phyloP scores from a whole-genome alignment of 495 filamentous ascomycete genomes.

The Hypoxylon intermedium region DNA sequence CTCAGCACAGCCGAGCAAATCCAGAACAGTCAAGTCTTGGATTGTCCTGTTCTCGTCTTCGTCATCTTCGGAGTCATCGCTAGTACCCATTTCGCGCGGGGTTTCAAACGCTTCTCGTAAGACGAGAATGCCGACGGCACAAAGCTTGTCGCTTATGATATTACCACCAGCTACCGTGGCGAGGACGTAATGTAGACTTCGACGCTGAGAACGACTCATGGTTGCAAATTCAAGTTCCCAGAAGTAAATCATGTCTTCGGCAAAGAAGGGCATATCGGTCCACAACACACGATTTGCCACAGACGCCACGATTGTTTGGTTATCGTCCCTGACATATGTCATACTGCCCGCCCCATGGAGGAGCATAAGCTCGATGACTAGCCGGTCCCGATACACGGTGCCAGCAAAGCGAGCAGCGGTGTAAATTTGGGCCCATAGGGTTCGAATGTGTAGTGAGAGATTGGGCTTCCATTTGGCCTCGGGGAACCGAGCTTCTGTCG shows the following conservation, averaged over 20 bases:
- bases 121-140: constrained; percentile 5
- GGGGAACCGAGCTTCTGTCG: not conserved
- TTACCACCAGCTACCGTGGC: constrained; percentile 5
- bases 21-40: not conserved
- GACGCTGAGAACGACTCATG: constrained; percentile 7
- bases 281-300: constrained; percentile 3
- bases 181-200: constrained; percentile 9
- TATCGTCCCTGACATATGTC: constrained; percentile 1
- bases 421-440: constrained; percentile 6
- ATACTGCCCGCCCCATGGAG: constrained; percentile 3
- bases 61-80: not conserved
- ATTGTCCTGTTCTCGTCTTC: constrained; percentile 7
- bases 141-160: constrained; percentile 8
- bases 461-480: not conserved
- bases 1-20: constrained; percentile 8
- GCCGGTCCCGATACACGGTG: not conserved
- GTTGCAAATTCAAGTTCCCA: constrained; percentile 4
- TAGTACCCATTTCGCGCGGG: constrained; percentile 7
- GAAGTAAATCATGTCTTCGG: constrained; percentile 13
- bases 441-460: not conserved
- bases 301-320: constrained; percentile 5
- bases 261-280: constrained; percentile 11
- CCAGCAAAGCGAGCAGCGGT: constrained; percentile 7
- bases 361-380: constrained; percentile 5
- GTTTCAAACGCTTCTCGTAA: constrained; percentile 12